Evolutionary conservation across 257 asterid species (phyloP).

Genomic region (Galeopsis tetrahit): DNA sequence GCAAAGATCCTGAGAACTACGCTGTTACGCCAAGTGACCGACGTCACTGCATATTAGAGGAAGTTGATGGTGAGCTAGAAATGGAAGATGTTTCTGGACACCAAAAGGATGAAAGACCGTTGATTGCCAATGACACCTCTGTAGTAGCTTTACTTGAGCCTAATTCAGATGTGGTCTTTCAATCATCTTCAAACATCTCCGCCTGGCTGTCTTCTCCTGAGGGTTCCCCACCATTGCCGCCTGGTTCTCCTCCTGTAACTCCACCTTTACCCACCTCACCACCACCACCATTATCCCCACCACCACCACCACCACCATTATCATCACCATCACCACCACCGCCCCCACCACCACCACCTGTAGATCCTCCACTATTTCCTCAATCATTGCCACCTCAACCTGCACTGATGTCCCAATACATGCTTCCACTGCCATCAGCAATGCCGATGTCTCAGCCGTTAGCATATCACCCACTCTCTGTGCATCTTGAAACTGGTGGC

Average conservation of each 20-base stretch:
- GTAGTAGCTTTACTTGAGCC: conserved; percentile 35
- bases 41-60: conserved; percentile 83
- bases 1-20: conserved; percentile 59
- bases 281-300: conserved; percentile 54
- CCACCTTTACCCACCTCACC: conserved; percentile 91
- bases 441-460: conserved; percentile 42
- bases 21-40: conserved; percentile 74
- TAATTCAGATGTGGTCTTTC: conserved; percentile 38
- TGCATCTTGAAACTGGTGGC: conserved; percentile 54
- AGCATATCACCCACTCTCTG: conserved; percentile 54
- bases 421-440: conserved; percentile 57
- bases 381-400: conserved; percentile 66
- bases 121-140: conserved; percentile 36
- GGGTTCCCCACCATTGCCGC: conserved; percentile 92
- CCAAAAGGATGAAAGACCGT: conserved; percentile 63
- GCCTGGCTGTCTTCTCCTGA: conserved; percentile 69
- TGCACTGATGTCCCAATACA: conserved; percentile 51
- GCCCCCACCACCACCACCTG: conserved; percentile 48
- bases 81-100: conserved; percentile 97
- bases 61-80: conserved; percentile 98
- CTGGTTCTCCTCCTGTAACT: conserved; percentile 77
- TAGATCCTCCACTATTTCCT: conserved; percentile 55
- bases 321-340: conserved; percentile 39
- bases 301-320: conserved; percentile 46
- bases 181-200: conserved; percentile 44